Conservation (phyloP, 148 eudicot genomes). For the Silene uniflora region DNA sequence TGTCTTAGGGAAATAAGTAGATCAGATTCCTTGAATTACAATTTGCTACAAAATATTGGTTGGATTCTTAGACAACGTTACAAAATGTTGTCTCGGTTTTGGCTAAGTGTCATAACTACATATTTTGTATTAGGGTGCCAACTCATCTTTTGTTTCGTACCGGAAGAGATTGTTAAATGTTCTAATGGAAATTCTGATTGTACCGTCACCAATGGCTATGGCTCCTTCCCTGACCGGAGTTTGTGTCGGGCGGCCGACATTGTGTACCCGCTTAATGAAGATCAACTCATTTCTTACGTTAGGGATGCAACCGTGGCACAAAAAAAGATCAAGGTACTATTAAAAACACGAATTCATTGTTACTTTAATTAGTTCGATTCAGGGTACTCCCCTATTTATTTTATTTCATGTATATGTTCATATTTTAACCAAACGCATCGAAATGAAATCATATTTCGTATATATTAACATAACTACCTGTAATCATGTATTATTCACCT, state of each 20-base stretch:
- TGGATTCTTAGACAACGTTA: neutral
- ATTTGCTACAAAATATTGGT: neutral
- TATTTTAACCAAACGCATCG: too few species aligned
- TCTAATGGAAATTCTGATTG: conserved; percentile 23
- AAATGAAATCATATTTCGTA: too few species aligned
- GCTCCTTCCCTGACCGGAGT: conserved; percentile 30
- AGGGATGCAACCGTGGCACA: conserved; percentile 20
- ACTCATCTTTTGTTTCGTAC: conserved; percentile 5
- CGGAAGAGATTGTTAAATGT: conserved; percentile 33
- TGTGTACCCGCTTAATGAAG: conserved; percentile 24
- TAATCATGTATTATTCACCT: too few species aligned
- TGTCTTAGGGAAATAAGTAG: too few species aligned
- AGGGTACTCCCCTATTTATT: too few species aligned
- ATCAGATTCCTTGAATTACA: too few species aligned
- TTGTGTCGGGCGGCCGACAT: conserved; percentile 18
- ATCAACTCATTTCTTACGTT: conserved; percentile 20
- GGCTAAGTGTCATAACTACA: neutral
- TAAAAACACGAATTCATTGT: too few species aligned
- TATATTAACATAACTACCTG: too few species aligned
- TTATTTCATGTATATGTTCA: too few species aligned
- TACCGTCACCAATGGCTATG: conserved; percentile 24
- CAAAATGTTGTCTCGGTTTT: neutral
- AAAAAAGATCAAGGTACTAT: conserved; percentile 26
- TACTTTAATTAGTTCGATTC: too few species aligned
- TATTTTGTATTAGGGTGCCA: neutral